These are phyloP conservation scores for Aspergillus ellipticus DNA, from an alignment of 495 filamentous ascomycete species.

Conservation along the genomic window DNA sequence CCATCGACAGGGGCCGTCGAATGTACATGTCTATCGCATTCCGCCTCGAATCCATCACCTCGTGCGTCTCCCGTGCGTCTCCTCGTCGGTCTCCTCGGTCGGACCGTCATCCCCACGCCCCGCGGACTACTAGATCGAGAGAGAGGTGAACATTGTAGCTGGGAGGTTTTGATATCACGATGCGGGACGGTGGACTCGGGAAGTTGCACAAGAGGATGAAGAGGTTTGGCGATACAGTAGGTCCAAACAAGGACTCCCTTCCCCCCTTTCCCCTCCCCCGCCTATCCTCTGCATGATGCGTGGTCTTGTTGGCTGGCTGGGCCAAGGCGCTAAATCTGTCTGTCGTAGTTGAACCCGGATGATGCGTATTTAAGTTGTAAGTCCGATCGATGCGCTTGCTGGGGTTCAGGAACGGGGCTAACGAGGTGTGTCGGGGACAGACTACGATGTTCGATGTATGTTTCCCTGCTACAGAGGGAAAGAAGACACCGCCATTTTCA, in stretches of 20 bases:
- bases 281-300: neutral
- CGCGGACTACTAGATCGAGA: no score
- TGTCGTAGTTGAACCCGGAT: slow-evolving; percentile 57
- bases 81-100: no score
- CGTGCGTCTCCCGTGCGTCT: no score
- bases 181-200: slow-evolving; percentile 39
- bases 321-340: slow-evolving; percentile 3
- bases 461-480: slow-evolving; percentile 3
- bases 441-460: slow-evolving; percentile 69
- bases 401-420: slow-evolving; percentile 6
- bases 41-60: no score
- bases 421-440: slow-evolving; percentile 33
- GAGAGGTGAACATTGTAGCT: neutral
- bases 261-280: neutral
- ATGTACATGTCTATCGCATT: no score
- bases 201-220: slow-evolving; percentile 42
- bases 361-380: slow-evolving; percentile 71
- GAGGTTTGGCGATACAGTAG: slow-evolving; percentile 40
- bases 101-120: no score
- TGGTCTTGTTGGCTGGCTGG: neutral
- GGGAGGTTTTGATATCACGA: slow-evolving; percentile 14
- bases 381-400: slow-evolving; percentile 22
- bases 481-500: neutral
- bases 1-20: neutral
- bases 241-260: slow-evolving; percentile 12